A percentile compares a stretch with the other conserved stretches of the same genome.
Evolutionary conservation across 306 rosid genomes (phyloP).

Genomic region (Fragaria nilgerrensis): DNA sequence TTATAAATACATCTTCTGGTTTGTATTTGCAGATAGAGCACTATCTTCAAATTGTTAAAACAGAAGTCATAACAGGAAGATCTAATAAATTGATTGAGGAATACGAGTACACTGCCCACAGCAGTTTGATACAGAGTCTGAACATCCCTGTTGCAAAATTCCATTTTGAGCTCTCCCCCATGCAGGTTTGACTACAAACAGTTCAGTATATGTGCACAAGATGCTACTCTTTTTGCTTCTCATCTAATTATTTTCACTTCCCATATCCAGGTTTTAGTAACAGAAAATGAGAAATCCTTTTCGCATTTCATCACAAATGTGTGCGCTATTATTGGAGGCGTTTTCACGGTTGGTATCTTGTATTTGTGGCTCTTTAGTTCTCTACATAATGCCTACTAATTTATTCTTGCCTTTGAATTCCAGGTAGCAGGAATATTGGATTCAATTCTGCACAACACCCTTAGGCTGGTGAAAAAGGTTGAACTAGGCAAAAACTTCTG

Average conservation of each 20-base stretch:
- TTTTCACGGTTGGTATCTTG: conserved; percentile 85
- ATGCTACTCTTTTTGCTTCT: conserved; percentile 5
- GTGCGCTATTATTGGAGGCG: conserved; percentile 94
- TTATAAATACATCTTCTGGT: conserved; percentile 4
- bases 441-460: conserved; percentile 75
- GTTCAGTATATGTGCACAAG: conserved; percentile 16
- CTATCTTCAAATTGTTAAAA: conserved; percentile 91
- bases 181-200: conserved; percentile 63
- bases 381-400: conserved; percentile 1
- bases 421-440: conserved; percentile 99
- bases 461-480: conserved; percentile 69
- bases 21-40: conserved; percentile 77
- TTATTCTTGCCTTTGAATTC: conserved; percentile 30
- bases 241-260: conserved; percentile 16
- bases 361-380: not conserved
- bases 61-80: conserved; percentile 64
- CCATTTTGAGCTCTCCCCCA: conserved; percentile 96
- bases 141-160: conserved; percentile 79
- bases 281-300: conserved; percentile 76
- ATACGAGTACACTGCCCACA: conserved; percentile 96
- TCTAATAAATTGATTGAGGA: conserved; percentile 67
- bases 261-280: conserved; percentile 61
- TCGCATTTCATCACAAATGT: conserved; percentile 91
- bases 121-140: conserved; percentile 67
- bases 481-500: conserved; percentile 88